Conservation (phyloP, 2,329 filamentous ascomycete species). For the Stagonosporopsis chrysanthemi region DNA sequence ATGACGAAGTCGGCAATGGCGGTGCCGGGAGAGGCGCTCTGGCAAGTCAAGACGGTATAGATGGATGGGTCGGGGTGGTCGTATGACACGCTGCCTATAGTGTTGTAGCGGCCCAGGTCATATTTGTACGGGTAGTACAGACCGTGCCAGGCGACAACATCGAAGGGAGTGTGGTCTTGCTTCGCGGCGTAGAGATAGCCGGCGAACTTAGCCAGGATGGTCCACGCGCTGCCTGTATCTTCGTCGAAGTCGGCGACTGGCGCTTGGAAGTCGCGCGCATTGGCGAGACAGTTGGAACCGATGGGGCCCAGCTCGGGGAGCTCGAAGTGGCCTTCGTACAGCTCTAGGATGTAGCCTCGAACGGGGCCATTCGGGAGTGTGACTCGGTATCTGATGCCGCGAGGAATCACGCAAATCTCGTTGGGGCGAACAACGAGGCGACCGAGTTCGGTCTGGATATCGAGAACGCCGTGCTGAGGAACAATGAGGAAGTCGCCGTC, state of each 20-base stretch:
- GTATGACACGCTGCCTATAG: slow-evolving; percentile 62
- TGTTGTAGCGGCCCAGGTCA: slow-evolving; percentile 65
- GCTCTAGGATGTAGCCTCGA: slow-evolving; percentile 71
- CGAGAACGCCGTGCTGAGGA: slow-evolving; percentile 68
- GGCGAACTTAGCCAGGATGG: slow-evolving; percentile 67
- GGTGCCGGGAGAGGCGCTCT: slow-evolving; percentile 61
- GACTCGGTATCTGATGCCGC: slow-evolving; percentile 71
- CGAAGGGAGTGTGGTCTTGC: slow-evolving; percentile 72
- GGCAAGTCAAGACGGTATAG: slow-evolving; percentile 71
- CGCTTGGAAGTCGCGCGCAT: slow-evolving; percentile 69
- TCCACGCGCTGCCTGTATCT: slow-evolving; percentile 63
- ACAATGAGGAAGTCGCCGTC: slow-evolving; percentile 74
- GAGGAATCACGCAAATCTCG: slow-evolving; percentile 72
- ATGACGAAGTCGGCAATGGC: slow-evolving; percentile 74
- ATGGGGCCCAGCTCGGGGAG: slow-evolving; percentile 73
- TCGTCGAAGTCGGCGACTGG: slow-evolving; percentile 67
- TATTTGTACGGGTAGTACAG: slow-evolving; percentile 69
- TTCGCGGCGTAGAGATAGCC: slow-evolving; percentile 67
- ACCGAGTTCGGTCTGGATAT: slow-evolving; percentile 74
- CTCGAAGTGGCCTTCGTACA: slow-evolving; percentile 70
- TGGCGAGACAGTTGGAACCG: slow-evolving; percentile 71
- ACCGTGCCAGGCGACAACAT: slow-evolving; percentile 77
- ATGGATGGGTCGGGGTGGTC: slow-evolving; percentile 74
- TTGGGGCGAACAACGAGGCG: slow-evolving; percentile 69
- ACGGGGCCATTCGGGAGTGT: slow-evolving; percentile 66